A percentile compares a stretch with the other conserved stretches of the same genome.
phyloP scores from a whole-genome alignment of 345 rosid genomes.

The Acer yangbiense region DNA sequence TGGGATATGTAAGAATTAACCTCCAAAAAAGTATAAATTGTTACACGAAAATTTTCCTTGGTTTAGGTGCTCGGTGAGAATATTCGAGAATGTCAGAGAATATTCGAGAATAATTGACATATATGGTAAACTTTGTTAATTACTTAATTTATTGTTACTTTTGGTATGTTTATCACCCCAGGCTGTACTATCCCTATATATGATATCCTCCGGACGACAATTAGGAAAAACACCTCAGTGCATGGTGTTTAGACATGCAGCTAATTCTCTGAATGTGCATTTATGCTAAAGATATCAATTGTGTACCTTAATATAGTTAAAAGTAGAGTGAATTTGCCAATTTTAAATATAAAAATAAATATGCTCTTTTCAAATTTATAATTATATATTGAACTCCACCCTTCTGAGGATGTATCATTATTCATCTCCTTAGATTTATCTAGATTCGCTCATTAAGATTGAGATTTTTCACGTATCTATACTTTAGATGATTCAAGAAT shows the following conservation, averaged over 20 bases:
- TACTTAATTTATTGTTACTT: constrained; percentile 5
- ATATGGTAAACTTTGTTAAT: constrained; percentile 11
- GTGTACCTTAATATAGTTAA: constrained; percentile 5
- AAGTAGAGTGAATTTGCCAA: not conserved
- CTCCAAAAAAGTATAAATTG: not conserved
- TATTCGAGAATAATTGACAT: not conserved
- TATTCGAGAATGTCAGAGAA: not conserved
- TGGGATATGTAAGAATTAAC: not conserved
- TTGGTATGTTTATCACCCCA: constrained; percentile 9
- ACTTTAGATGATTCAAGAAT: not conserved
- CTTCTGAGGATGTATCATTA: not conserved
- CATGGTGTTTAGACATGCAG: not conserved
- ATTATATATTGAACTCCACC: not conserved
- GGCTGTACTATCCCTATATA: constrained; percentile 15
- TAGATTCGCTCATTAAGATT: not conserved
- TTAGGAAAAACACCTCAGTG: constrained; percentile 4
- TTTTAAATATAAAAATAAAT: not conserved
- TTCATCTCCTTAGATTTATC: not conserved
- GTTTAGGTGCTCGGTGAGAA: not conserved
- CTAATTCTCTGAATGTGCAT: constrained; percentile 4
- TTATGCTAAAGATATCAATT: constrained; percentile 13
- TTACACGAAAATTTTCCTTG: not conserved
- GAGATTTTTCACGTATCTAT: not conserved
- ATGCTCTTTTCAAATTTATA: not conserved
- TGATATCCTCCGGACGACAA: not conserved